Base-by-base conservation (phyloP, 2,329 filamentous ascomycete genomes). In the Aspergillus vadensis region DNA sequence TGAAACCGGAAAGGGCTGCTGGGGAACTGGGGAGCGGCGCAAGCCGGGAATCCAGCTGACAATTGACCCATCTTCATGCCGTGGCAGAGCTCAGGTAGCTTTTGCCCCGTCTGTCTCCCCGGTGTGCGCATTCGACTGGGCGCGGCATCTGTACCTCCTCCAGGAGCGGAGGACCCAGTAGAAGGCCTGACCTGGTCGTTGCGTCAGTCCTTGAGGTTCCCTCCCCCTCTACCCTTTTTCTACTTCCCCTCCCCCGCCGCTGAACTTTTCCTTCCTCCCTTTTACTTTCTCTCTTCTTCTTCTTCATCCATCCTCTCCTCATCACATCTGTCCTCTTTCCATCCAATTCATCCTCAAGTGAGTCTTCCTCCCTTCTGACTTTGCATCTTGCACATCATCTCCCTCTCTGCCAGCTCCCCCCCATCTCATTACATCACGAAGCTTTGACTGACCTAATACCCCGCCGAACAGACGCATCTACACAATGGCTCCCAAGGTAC, bases 1-100 rank as follows among this genome's bases (percentile, higher is more conserved):
- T 75, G 73, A 76, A 76, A 76, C 74, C 73, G 74, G 74, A 75
- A 75, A 74, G 65, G 32, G 67, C 67, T 68, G 66, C 63, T 69
- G 64, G 64, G 64, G 61, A 69, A 55, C 63, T 67, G 61, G 56
- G 59, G 55, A 65, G 66, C 72, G 72, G 72, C 69, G 71, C 68
- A 71, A 69, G 65, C 65, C 72, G 72, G 72, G 65, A 68, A 52
- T 56, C 53, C 63, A 62, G 63, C 65, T 67, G 58, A 54, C 63
- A 60, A 57, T 59, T 49, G 60, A 61, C 60, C 55, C 55, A 60
- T 60, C 50, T 21, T 47, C 57, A 64, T 47, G 54, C 55, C 63
- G 59, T 41, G 57, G 55, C 58, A 51, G 50, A 59, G 61, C 64
- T 56, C 55, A 63, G 47, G 65, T 65, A 61, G 63, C 63, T 58